Evolutionary conservation across 139 green algal genomes (phyloP), one percentile per base, ranked within the genome.

Genomic region (Ostreobium quekettii): DNA sequence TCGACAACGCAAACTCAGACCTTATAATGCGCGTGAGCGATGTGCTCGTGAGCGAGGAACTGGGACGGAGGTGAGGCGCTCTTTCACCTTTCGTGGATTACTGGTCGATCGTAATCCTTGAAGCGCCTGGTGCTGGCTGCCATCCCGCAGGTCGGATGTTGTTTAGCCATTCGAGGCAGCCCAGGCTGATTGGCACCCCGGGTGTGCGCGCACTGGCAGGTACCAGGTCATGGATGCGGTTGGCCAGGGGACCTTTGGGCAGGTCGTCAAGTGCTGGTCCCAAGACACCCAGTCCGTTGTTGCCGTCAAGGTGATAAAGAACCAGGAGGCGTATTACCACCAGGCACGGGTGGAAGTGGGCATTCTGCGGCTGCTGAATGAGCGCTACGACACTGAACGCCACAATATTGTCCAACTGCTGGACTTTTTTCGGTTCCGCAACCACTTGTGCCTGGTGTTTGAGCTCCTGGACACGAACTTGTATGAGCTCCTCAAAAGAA

Each of bases 231-330:
- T 72, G 11, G 86, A 90, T 57, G 78, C 95, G 76, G 72, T 98
- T 64, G 93, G 93, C 1, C 75, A 87, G 46, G 93, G 93, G 48
- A 98, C 93, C 31, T 98, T 98, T 76, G 93, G 93, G 24, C 93
- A 98, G 78, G 93, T 99, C 47, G 88, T 87, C 30, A 66, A 82
- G 57, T 95, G 87, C 59, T 75, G 69, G 30, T 81, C 70, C 36
- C 78, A 81, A 30, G 79, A 84, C 30, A 80, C 70, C 7, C 22
- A 31, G 11, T 32, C 7, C 15, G n/a, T 48, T 22, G 82, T 91
- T 28, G 90, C 90, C 2, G 81, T 97, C 22, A 97, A 98, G 84
- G 89, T 99, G 6, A 97, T 99, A 76, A 98, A 99, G 81, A 97
- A 97, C 75, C 94, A 97, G 79, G 78, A 85, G 0, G 94, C 94